Evolutionary conservation across 257 asterid genomes (phyloP).

Genomic region (Schizonepeta tenuifolia): DNA sequence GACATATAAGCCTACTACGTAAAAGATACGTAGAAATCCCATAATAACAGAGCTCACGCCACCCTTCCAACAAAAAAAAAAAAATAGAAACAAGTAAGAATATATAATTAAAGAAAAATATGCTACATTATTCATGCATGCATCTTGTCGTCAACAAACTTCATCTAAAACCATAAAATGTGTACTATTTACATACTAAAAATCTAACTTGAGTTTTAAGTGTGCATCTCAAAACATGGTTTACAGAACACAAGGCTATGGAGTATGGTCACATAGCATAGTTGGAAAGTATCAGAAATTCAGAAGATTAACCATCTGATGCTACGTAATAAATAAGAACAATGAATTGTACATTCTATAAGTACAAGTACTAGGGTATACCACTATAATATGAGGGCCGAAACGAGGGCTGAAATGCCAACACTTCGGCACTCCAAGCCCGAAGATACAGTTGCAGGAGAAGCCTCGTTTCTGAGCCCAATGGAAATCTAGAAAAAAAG

Average conservation of each 20-base stretch:
- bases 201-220: neutral
- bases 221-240: neutral
- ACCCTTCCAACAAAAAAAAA: neutral
- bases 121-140: too few species aligned
- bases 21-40: neutral
- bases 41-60: neutral
- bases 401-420: too few species aligned
- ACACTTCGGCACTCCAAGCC: too few species aligned
- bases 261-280: neutral
- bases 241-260: neutral
- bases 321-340: neutral
- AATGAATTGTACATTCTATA: neutral
- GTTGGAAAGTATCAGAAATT: neutral
- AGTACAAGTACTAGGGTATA: too few species aligned
- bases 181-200: too few species aligned
- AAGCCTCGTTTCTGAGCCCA: too few species aligned
- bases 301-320: neutral
- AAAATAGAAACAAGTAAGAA: too few species aligned
- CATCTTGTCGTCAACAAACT: too few species aligned
- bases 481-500: too few species aligned
- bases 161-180: too few species aligned
- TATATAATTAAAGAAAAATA: too few species aligned
- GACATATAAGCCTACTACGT: neutral
- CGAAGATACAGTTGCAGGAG: too few species aligned
- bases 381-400: neutral